A percentile compares a stretch with the other conserved stretches of the same genome.
These are phyloP conservation scores for Trifolium pratense DNA, from an alignment of 306 rosid species.

Conservation along the genomic window DNA sequence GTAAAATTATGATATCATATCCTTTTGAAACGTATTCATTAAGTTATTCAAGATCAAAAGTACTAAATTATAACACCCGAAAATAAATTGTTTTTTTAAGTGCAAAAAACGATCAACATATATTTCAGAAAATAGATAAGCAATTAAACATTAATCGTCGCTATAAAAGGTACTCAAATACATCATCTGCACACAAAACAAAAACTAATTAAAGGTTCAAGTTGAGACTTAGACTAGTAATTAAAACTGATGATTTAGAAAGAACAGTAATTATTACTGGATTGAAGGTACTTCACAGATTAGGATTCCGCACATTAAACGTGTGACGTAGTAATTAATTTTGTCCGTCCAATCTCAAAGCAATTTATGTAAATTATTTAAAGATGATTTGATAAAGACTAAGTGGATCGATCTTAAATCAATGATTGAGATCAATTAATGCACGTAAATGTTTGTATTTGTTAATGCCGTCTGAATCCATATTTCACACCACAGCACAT, in stretches of 20 bases:
- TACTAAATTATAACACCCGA: constrained; percentile 17
- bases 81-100: constrained; percentile 1
- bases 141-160: not conserved
- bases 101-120: constrained; percentile 3
- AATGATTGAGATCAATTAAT: not conserved
- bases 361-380: not conserved
- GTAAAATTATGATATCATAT: constrained; percentile 17
- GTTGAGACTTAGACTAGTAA: constrained; percentile 15
- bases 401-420: not conserved
- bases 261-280: not conserved
- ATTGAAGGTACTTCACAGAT: not conserved
- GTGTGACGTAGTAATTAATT: not conserved
- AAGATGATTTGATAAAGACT: not conserved
- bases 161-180: constrained; percentile 9
- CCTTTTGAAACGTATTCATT: not conserved
- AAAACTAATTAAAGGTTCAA: not conserved
- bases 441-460: not conserved
- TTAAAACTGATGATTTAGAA: not conserved
- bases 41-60: constrained; percentile 17
- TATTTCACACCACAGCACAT: not conserved
- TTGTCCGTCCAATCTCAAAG: not conserved
- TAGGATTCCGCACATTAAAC: not conserved
- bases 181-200: not conserved
- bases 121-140: constrained; percentile 23
- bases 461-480: not conserved